Base-by-base conservation (phyloP, 1,284 basidiomycete species). In the Cutaneotrichosporon arboriforme region DNA sequence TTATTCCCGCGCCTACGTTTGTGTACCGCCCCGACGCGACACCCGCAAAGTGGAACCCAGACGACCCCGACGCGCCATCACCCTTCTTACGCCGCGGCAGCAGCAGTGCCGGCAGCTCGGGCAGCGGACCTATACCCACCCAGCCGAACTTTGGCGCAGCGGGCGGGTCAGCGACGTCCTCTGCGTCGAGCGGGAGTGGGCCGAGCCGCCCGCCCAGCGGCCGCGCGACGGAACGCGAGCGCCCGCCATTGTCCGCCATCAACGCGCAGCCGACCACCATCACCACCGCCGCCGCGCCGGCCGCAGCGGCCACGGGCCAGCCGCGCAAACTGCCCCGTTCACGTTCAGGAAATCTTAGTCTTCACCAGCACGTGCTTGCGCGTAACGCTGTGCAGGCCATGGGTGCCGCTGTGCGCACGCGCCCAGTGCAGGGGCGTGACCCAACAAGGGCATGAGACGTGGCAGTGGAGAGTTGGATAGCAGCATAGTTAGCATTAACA, bases 1-100 rank as follows among this genome's bases (percentile, higher is more conserved):
- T 62, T 59, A 70, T 70, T 18, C 67, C 68, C 1, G 62, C 59
- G 0, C 66, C 69, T 1, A 52, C 59, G 3, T 73, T 58, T 33
- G 51, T 60, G 8, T 73, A 67, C 45, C 59, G 65, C 7, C 68
- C 69, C 47, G 64, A 64, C 18, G 67, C 70, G 8, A 74, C 72
- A 9, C 72, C 72, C 0, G 70, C 69, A 10, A 72, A 71, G 53
- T 74, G 70, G 70, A 36, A 55, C 8, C 33, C 59, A 8, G 70
- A 72, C 14, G 70, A 71, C 53, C 66, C 67, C 5, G 72, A 74
- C 38, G 53, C 67, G 8, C 72, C 72, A 5, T 63, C 59, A 0
- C 72, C 72, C 0, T 74, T 74, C 63, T 31, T 74, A 8, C 53
- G 62, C 1, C 56, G 67, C 17, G 41, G 42, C 18, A 38, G 20